Conservation (phyloP, 306 rosid species). For the apple (Malus domestica) region DNA sequence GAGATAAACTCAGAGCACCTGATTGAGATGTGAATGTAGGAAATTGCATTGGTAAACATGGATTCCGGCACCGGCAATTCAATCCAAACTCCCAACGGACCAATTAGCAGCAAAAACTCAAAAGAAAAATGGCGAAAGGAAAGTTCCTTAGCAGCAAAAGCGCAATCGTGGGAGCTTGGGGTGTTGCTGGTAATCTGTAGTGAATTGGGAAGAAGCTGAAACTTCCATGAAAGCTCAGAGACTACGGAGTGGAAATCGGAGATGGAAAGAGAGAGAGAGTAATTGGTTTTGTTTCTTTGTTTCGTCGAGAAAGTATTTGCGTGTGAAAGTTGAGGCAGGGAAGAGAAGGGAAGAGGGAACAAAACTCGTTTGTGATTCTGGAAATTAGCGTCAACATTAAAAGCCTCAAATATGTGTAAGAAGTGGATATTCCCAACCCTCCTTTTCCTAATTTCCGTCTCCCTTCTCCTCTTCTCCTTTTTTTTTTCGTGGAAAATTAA, state of each 20-base stretch:
- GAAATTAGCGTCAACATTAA: constrained; percentile 4
- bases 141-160: neutral
- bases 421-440: constrained; percentile 30
- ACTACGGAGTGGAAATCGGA: neutral
- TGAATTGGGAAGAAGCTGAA: neutral
- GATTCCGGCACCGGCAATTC: constrained; percentile 4
- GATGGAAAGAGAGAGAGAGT: neutral
- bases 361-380: neutral
- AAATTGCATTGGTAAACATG: constrained; percentile 33
- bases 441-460: neutral
- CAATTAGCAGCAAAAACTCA: neutral
- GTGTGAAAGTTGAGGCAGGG: neutral
- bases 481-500: neutral
- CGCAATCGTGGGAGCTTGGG: constrained; percentile 26
- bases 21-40: constrained; percentile 6
- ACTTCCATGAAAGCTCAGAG: constrained; percentile 5
- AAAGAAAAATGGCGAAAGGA: neutral
- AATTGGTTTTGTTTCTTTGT: neutral
- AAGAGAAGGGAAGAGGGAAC: neutral
- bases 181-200: neutral
- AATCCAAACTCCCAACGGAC: neutral
- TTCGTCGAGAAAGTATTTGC: neutral
- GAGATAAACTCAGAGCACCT: constrained; percentile 13
- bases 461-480: neutral
- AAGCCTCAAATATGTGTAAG: constrained; percentile 42